Evolutionary conservation across 1,139 yeast species (phyloP), one percentile per base, ranked within the genome.

Genomic region (Diutina mesorugosa): DNA sequence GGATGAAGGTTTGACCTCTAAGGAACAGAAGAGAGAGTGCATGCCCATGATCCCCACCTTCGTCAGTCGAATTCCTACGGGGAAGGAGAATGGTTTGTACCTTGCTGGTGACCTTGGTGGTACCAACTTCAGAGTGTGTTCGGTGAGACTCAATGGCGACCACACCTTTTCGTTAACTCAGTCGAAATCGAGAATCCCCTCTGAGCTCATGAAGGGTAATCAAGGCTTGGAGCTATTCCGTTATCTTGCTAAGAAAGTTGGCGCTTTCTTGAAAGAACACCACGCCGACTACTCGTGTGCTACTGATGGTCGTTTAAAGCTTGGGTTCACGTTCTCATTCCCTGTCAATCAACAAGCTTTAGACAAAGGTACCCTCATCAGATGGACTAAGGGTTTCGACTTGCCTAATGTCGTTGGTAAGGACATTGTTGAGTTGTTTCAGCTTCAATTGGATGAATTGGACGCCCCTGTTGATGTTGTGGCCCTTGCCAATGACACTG

Each of bases 341-440:
- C 98, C 98, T 1, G 90, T 90, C 35, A 80, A 85, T 61, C 98
- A 91, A 72, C 84, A 88, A 28, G 86, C 89, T 4, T 73, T 91
- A 62, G 79, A 84, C 66, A 74, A 81, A 9, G 98, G 98, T 59
- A 83, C 80, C 5, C 79, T 91, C 63, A 79, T 91, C 58, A 85
- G 98, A 69, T 91, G 98, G 98, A 90, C 97, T 38, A 91, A 91
- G 71, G 97, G 97, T 45, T 91, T 87, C 69, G 83, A 87, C 64
- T 86, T 91, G 64, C 80, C 82, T 45, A 97, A 91, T 64, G 83
- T 89, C 51, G 88, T 91, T 48, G 95, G 89, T 56, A 74, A 84
- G 67, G 97, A 91, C 66, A 85, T 91, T 52, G 95, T 89, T 56
- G 74, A 74, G 55, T 70, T 84, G 56, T 78, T 90, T 61, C 98